Evolutionary conservation across 352 stramenopile genomes (phyloP), one percentile per base, ranked within the genome.

Genomic region (Phytopythium delawarense): DNA sequence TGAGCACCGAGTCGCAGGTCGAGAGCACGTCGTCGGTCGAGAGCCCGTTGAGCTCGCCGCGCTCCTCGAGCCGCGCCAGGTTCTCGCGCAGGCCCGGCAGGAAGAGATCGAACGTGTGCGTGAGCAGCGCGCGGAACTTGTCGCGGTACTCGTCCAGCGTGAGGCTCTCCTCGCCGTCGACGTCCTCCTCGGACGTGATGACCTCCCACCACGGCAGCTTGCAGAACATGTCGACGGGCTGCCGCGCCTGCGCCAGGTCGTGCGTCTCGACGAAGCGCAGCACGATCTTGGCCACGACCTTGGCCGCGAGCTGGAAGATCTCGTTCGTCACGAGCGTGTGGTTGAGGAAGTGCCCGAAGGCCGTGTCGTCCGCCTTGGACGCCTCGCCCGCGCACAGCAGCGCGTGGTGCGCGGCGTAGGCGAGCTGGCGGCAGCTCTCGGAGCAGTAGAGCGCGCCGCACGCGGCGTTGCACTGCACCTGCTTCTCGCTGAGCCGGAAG

Each of bases 131-230:
- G 53, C 81, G 82, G 72, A 94, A 94, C 48, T 78, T 75, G 20
- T 75, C 76, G 8, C 69, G 74, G 67, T 92, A 90, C 37, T 85
- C 62, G 16, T 90, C 85, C 11, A 92, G 62, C 0, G 83, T 91
- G 65, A 91, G 75, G 34, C 75, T 71, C 6, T 79, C 78, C 57
- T 81, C 70, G 28, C 72, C 65, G 3, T 89, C 65, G 20, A 91
- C 60, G 50, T 92, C 79, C 25, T 76, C 76, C 48, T 90, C 77
- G 7, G 73, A 86, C 25, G 79, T 80, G 28, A 94, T 79, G n/a
- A 94, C 84, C 37, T 97, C 88, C 88, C 91, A 97, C 92, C 91
- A 98, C 7, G 75, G 79, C 56, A 94, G 62, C 64, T 96, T 92
- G 60, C 91, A 96, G 71, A 97, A 98, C 65, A 92, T 89, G 34